These are phyloP conservation scores for Cordyceps farinosa DNA, from an alignment of 2,329 filamentous ascomycete species.

Conservation along the genomic window DNA sequence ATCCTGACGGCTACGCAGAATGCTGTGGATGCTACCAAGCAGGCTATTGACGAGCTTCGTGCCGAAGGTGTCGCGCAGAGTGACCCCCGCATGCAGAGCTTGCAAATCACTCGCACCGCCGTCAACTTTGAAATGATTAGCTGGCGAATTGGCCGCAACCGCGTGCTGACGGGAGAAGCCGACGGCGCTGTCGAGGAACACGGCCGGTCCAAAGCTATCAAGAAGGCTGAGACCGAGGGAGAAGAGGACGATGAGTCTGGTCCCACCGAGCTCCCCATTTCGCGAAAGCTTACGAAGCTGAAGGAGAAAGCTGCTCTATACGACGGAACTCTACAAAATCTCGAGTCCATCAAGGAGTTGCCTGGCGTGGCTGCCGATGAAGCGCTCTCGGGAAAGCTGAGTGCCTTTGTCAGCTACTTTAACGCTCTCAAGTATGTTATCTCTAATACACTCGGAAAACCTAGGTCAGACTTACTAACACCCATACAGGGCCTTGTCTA, in stretches of 20 bases:
- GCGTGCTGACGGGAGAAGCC: slow-evolving; percentile 76
- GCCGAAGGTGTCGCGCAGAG: slow-evolving; percentile 80
- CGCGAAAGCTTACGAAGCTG: slow-evolving; percentile 72
- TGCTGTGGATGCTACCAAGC: slow-evolving; percentile 87
- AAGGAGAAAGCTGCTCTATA: slow-evolving; percentile 88
- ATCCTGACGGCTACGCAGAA: slow-evolving; percentile 90
- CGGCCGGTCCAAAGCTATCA: slow-evolving; percentile 50
- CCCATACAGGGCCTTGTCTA: slow-evolving; percentile 65
- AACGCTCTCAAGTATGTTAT: slow-evolving; percentile 71
- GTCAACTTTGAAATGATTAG: slow-evolving; percentile 93
- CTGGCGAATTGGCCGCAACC: slow-evolving; percentile 91
- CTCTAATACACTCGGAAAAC: not conserved
- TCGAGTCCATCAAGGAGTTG: slow-evolving; percentile 85
- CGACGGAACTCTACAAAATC: slow-evolving; percentile 83
- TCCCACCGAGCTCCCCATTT: slow-evolving; percentile 61
- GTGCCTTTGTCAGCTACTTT: slow-evolving; percentile 78
- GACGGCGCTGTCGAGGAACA: slow-evolving; percentile 67
- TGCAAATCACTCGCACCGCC: slow-evolving; percentile 88
- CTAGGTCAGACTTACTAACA: not conserved
- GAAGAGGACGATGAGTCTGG: slow-evolving; percentile 41
- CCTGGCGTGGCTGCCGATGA: slow-evolving; percentile 85
- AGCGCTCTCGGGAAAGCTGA: slow-evolving; percentile 71
- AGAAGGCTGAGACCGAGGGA: slow-evolving; percentile 32
- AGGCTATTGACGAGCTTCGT: slow-evolving; percentile 84
- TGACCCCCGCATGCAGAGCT: slow-evolving; percentile 82